Evolutionary conservation across 2,329 filamentous ascomycete genomes (phyloP), one percentile per base, ranked within the genome.

Genomic region (Exophiala sideris): DNA sequence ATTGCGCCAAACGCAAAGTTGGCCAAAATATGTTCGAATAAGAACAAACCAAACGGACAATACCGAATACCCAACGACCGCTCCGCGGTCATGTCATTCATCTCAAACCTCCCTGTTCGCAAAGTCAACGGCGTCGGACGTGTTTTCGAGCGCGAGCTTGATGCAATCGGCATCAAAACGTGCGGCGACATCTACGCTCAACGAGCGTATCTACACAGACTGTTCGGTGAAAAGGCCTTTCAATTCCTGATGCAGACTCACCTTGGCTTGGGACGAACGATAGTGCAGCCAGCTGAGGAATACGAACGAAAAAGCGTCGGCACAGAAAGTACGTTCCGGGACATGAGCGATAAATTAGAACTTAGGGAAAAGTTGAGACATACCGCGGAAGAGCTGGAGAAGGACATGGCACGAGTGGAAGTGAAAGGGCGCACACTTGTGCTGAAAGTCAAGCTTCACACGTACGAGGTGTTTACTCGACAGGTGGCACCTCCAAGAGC

Each of bases 61-160:
- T 97, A 87, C 63, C 73, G 82, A 8, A 75, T 97, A 1, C 79
- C 86, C 0, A 88, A 80, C 48, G 86, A 95, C 38, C 80, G 91
- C 8, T 73, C 75, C 21, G 79, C 83, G 1, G 90, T 99, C 56
- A 84, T 97, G 81, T 74, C 79, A 0, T 97, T 96, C 67, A 96
- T 97, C 87, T 79, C 80, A 9, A 80, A 86, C 29, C 76, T 99
- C 20, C 86, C 91, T 0, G 91, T 90, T 0, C 82, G 94, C 33
- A 96, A 96, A 67, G 88, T 97, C 40, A 96, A 96, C 62, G 94
- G 94, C 1, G 82, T 99, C n/a, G 94, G 94, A 0, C 83, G 94
- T 18, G 94, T 97, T 0, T 86, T 96, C 57, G 94, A 97, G 71
- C 83, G 94, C 52, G 90, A 99, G 68, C 80, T 99, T 1, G 83